These are phyloP conservation scores for Cyclostephanos tholiformis DNA, from an alignment of 108 stramenopile species.

Conservation along the genomic window DNA sequence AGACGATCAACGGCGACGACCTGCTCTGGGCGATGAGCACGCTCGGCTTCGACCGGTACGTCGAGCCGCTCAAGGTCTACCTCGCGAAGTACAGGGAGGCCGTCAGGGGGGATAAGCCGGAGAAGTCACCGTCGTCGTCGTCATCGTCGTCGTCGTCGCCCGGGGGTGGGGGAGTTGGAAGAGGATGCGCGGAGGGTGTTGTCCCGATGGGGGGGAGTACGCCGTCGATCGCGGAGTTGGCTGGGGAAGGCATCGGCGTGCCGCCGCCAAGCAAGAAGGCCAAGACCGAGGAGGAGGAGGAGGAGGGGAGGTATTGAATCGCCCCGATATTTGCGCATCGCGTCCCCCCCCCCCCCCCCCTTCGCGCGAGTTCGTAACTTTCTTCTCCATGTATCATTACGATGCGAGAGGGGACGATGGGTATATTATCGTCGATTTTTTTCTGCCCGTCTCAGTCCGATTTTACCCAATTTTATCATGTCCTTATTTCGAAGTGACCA, in stretches of 20 bases:
- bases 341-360: too few species aligned
- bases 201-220: conserved; percentile 31
- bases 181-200: not conserved
- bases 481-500: too few species aligned
- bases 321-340: too few species aligned
- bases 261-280: conserved; percentile 14
- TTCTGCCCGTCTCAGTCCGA: too few species aligned
- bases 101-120: conserved; percentile 87
- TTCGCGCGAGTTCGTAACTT: too few species aligned
- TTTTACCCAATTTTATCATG: too few species aligned
- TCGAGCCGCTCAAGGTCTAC: conserved; percentile 98
- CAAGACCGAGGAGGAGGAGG: not conserved
- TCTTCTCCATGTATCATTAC: too few species aligned
- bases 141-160: not conserved
- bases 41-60: conserved; percentile 99
- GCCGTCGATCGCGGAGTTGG: conserved; percentile 25
- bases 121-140: conserved; percentile 28
- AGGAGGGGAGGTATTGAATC: not conserved
- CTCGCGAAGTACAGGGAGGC: conserved; percentile 96
- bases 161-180: conserved; percentile 1
- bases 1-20: conserved; percentile 99
- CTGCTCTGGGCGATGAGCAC: conserved; percentile 99
- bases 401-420: too few species aligned
- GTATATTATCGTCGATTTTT: too few species aligned
- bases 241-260: conserved; percentile 32